Evolutionary conservation across 257 asterid genomes (phyloP), one percentile per base, ranked within the genome.

Genomic region (Primulina eburnea): DNA sequence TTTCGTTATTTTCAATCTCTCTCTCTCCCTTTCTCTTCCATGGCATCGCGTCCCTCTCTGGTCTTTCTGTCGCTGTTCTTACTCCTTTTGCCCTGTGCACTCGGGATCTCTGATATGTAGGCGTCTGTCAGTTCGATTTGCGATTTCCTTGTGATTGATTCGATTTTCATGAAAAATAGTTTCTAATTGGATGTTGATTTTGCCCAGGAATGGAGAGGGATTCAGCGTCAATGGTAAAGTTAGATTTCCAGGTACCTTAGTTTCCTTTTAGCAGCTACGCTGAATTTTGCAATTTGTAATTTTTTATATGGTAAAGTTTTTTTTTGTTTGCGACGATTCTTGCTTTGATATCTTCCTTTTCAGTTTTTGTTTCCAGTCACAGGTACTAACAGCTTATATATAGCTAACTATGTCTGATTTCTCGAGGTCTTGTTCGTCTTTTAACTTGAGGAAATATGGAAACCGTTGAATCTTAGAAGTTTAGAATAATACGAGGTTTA

Each of bases 101-200:
- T 79, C 78, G 86, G 83, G 87, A 84, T 79, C 82, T 77, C 89
- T 63, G 66, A 78, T 34, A 78, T 82, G 89, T 84, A 68, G 33
- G 32, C 30, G 18, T 65, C 65, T 61, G 57, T 67, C 78, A 17
- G 62, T 70, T 18, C 40, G 20, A 72, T 47, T 63, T 28, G 4
- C 67, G n/a, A 14, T 14, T 5, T 28, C 43, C 8, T 33, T 63
- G 43, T 37, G 26, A 26, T 10, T 55, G 56, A 60, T 70, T 11
- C 26, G 56, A 50, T 2, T 40, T 74, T 70, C 18, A 16, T 65
- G 52, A 57, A 7, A 67, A 68, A 29, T 57, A 70, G 4, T 14
- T 32, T 35, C 10, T 33, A 66, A 62, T 59, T 52, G 53, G 75
- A 63, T 75, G 11, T 55, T 10, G 67, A 12, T 28, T 50, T 64